These are phyloP conservation scores for Austroboletus novae-zelandiae DNA, from an alignment of 1,284 basidiomycete species.

Conservation along the genomic window DNA sequence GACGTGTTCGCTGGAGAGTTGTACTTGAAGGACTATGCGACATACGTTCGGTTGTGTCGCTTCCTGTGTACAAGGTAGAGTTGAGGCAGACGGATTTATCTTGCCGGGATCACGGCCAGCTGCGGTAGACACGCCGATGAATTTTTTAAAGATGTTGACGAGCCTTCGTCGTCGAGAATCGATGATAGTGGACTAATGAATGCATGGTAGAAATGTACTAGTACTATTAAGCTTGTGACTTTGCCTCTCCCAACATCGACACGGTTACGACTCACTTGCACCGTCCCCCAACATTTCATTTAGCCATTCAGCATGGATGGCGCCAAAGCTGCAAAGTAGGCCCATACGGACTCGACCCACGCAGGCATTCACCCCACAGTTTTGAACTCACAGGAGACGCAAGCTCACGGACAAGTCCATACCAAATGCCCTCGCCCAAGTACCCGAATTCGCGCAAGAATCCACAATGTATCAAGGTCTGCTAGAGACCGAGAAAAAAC, in stretches of 20 bases:
- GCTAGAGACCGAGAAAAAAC: conserved; percentile 83
- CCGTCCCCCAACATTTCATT: neutral
- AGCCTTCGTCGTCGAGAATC: neutral
- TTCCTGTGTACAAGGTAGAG: neutral
- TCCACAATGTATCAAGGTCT: conserved; percentile 86
- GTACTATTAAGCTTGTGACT: neutral
- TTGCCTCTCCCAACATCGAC: neutral
- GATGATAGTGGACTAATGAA: too few relatives aligned
- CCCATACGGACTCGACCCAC: neutral
- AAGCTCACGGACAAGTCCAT: conserved; percentile 80
- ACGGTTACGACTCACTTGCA: too few relatives aligned
- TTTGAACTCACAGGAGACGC: conserved; percentile 51
- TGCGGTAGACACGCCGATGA: conserved; percentile 21
- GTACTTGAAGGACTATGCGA: neutral
- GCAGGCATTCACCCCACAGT: neutral
- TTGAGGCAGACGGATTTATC: neutral
- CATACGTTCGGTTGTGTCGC: neutral
- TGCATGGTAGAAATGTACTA: too few relatives aligned
- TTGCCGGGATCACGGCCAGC: neutral
- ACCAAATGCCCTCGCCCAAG: conserved; percentile 66
- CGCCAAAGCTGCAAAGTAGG: conserved; percentile 38
- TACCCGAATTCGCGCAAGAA: conserved; percentile 73
- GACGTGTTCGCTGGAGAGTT: too few relatives aligned
- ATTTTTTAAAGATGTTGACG: conserved; percentile 29
- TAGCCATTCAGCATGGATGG: conserved; percentile 39